Evolutionary conservation across 345 rosid genomes (phyloP), one percentile per base, ranked within the genome.

Genomic region (Gossypium arboreum): DNA sequence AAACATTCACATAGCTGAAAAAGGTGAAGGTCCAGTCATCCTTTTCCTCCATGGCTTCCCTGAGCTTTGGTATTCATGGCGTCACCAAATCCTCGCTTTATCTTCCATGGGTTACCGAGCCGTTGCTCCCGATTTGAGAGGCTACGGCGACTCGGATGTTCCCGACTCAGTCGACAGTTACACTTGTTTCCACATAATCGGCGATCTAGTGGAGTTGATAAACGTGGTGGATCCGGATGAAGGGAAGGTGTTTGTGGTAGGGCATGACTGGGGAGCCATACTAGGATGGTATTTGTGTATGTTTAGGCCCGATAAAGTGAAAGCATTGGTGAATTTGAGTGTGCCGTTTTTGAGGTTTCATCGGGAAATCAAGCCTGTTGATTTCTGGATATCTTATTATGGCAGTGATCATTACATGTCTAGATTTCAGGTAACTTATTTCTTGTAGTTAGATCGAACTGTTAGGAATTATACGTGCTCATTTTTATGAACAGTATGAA

Each of bases 1-100:
- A 12, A 74, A 74, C 76, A 74, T 74, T n/a, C 87, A 89, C 57
- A 73, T 80, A 5, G 90, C 80, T 2, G 90, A 89, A 83, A 87
- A 86, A 79, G 91, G 94, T 18, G 54, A 73, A 15, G 87, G 91
- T 3, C 89, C 92, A 1, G 74, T 89, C 18, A 87, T 88, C 45
- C 63, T 91, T 17, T 68, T 89, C 24, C 85, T 89, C 58, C 94
- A 87, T 76, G 94, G 96, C 48, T 91, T 89, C 81, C 93, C 96
- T 13, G 96, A 89, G 79, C 79, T 85, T 16, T 89, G 92, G 91
- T 88, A 83, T 72, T 88, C 91, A 1, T 91, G 94, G 97, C 88
- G 92, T 55, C 90, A 89, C 68, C 94, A 88, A 79, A 91, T 89
- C 58, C 44, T 75, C 57, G 82, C 70, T 82, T 73, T 88, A 71